Conservation (phyloP, 345 rosid genomes). For the Salix arbutifolia region DNA sequence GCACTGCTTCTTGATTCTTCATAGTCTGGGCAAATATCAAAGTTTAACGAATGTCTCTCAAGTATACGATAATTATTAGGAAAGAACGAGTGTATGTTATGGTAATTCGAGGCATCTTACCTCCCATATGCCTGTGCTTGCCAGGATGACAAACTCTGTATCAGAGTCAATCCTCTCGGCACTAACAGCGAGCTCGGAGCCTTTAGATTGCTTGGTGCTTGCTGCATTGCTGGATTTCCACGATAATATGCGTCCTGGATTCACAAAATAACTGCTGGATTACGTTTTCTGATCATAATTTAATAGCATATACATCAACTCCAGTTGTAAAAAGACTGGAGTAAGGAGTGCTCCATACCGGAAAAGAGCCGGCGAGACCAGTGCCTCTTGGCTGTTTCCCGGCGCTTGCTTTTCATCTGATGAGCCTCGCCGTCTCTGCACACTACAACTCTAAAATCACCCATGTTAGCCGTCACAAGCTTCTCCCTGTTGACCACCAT, state of each 20-base stretch:
- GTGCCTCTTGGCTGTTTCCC: constrained; percentile 25
- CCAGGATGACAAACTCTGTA: constrained; percentile 65
- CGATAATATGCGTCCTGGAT: constrained; percentile 20
- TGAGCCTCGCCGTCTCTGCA: constrained; percentile 64
- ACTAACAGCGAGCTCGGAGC: constrained; percentile 36
- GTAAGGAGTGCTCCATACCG: constrained; percentile 21
- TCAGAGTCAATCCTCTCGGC: constrained; percentile 39
- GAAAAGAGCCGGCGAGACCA: constrained; percentile 49
- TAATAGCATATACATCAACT: background rate
- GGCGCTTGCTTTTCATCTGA: constrained; percentile 36
- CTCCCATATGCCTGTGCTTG: constrained; percentile 76
- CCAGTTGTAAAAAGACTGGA: background rate
- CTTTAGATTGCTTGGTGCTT: constrained; percentile 14
- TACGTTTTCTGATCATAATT: background rate
- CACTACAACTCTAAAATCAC: constrained; percentile 51
- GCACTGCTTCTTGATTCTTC: constrained; percentile 72
- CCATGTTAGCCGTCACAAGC: constrained; percentile 58
- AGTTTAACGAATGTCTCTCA: background rate
- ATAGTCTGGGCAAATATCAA: constrained; percentile 42
- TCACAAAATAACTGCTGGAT: background rate
- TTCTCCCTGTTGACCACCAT: constrained; percentile 64
- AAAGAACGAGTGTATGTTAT: background rate
- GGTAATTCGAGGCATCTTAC: constrained; percentile 22
- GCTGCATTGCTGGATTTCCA: constrained; percentile 34
- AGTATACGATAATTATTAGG: background rate